Conservation (phyloP, 495 filamentous ascomycete species). For the Neurospora discreta region DNA sequence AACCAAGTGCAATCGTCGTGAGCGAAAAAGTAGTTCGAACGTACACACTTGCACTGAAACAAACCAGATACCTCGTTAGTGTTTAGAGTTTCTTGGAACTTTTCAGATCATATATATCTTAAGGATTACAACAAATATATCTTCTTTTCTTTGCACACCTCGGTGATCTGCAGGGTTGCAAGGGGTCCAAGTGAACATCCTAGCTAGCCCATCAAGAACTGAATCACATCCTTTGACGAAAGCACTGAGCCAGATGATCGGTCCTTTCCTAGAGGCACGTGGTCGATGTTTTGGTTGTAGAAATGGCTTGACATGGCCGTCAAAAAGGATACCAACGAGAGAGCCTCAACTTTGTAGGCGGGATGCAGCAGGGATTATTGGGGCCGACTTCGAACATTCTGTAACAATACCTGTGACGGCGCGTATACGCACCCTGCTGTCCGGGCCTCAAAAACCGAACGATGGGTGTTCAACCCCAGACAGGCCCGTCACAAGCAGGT, state of each 20-base stretch:
- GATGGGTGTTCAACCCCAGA: neutral
- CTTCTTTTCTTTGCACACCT: no score
- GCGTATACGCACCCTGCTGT: neutral
- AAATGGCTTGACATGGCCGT: neutral
- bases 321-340: neutral
- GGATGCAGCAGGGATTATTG: neutral
- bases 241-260: neutral
- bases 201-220: neutral
- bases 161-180: neutral
- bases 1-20: neutral
- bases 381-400: neutral
- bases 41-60: no score
- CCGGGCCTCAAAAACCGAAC: neutral
- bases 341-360: neutral
- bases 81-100: no score
- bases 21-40: no score
- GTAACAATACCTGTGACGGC: neutral
- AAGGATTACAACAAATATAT: no score
- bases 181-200: neutral
- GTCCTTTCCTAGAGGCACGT: neutral
- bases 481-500: neutral
- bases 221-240: neutral
- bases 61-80: no score
- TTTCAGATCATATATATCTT: no score
- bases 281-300: neutral